Evolutionary conservation across 2,329 filamentous ascomycete genomes (phyloP).

Genomic region (Botryotinia globosa): DNA sequence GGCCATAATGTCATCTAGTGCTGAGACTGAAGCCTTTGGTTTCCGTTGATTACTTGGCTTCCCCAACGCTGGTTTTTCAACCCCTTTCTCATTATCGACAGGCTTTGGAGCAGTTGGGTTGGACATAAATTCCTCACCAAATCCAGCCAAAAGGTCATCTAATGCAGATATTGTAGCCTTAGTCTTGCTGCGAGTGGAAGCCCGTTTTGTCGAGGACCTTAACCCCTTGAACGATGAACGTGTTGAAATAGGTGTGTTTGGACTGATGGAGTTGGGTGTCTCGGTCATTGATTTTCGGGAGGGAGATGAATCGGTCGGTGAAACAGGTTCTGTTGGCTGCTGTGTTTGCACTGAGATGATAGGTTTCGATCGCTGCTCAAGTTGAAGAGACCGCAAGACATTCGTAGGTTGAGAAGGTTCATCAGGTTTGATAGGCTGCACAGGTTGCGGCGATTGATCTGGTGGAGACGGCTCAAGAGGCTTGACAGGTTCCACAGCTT

Average conservation of each 20-base stretch:
- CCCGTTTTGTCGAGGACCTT: neutral
- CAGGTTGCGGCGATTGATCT: neutral
- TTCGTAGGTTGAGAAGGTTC: neutral
- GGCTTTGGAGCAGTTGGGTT: neutral
- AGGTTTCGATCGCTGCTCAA: neutral
- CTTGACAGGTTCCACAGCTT: neutral
- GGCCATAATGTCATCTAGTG: constrained; percentile 22
- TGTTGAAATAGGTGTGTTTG: neutral
- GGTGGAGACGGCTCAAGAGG: neutral
- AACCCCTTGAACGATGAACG: neutral
- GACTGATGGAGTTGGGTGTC: neutral
- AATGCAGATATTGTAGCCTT: constrained; percentile 18
- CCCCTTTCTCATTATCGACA: constrained; percentile 6
- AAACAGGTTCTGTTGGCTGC: neutral
- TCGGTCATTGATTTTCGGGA: neutral
- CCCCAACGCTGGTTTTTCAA: neutral
- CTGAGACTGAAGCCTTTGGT: constrained; percentile 1
- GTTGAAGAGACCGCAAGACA: neutral
- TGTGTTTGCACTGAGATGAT: neutral
- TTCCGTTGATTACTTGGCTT: constrained; percentile 5
- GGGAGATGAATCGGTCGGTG: neutral
- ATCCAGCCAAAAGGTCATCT: constrained; percentile 21
- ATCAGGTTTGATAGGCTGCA: neutral
- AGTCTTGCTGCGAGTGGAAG: neutral
- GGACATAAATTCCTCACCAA: constrained; percentile 5